A percentile compares a stretch with the other conserved stretches of the same genome.
phyloP scores from a whole-genome alignment of 192 early-diverging fungal genomes.

The Coemansia sp. region DNA sequence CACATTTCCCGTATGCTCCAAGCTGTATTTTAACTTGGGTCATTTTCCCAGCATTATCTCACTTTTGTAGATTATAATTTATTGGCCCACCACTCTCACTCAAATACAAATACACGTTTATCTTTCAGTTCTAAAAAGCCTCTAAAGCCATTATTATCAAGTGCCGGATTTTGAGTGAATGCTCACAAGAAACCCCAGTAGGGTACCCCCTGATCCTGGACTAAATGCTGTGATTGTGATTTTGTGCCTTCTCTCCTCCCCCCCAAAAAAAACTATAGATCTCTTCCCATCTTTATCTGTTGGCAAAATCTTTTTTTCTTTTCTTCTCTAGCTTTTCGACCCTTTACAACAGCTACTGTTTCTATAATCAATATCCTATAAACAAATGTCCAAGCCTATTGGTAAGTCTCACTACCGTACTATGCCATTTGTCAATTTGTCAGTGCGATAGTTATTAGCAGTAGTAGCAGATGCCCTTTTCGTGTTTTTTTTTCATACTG shows the following conservation, averaged over 20 bases:
- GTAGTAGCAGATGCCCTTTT: neutral
- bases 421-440: no score
- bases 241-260: no score
- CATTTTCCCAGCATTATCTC: neutral
- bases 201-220: no score
- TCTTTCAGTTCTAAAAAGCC: no score
- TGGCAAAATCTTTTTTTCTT: constrained; percentile 1
- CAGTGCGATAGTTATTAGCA: neutral
- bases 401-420: constrained; percentile 22
- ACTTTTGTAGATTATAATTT: neutral
- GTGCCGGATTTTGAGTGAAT: no score
- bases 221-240: no score
- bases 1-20: neutral
- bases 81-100: no score
- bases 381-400: constrained; percentile 34
- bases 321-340: neutral
- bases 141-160: no score
- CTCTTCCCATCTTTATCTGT: no score
- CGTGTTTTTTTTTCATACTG: neutral
- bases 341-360: neutral
- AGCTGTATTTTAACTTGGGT: neutral
- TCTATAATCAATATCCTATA: neutral
- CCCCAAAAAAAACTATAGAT: no score
- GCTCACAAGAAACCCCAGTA: no score
- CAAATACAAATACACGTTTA: no score